phyloP scores from a whole-genome alignment of 139 green algal species.

The Ettlia oleoabundans region DNA sequence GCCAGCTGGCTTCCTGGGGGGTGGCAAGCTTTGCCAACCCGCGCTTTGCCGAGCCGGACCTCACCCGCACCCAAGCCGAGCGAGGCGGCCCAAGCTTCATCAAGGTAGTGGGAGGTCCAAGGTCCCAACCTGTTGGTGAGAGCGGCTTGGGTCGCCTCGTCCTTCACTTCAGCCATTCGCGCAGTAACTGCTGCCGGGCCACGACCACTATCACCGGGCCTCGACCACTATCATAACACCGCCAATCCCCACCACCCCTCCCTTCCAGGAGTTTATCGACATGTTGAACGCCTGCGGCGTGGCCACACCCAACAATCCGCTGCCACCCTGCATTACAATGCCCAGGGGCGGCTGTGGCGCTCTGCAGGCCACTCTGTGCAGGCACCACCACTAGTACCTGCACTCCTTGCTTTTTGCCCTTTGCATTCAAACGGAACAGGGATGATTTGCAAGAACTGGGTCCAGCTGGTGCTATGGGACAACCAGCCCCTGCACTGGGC shows the following conservation, averaged over 20 bases:
- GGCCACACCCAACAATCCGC: conserved; percentile 16
- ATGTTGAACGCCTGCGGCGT: conserved; percentile 41
- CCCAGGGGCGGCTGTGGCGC: too few species aligned
- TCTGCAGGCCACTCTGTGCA: too few species aligned
- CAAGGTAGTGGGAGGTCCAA: background rate
- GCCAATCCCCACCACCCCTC: too few species aligned
- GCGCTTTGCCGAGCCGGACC: conserved; percentile 22
- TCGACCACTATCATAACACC: too few species aligned
- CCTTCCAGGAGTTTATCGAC: conserved; percentile 44
- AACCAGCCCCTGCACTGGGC: too few species aligned
- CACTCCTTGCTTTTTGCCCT: too few species aligned
- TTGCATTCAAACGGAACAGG: too few species aligned
- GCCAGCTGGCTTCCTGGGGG: conserved; percentile 52
- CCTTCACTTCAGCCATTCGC: background rate
- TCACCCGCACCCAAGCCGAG: background rate
- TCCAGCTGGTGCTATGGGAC: too few species aligned
- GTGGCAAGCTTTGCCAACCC: conserved; percentile 53
- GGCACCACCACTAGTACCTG: too few species aligned
- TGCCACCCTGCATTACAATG: conserved; percentile 23
- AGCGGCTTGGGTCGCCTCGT: background rate
- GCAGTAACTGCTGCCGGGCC: background rate
- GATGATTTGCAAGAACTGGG: too few species aligned
- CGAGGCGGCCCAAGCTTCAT: conserved; percentile 34
- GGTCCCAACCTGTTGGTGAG: too few species aligned
- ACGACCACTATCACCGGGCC: too few species aligned